These are phyloP conservation scores for Mucuna pruriens DNA, from an alignment of 306 rosid species.

Conservation along the genomic window DNA sequence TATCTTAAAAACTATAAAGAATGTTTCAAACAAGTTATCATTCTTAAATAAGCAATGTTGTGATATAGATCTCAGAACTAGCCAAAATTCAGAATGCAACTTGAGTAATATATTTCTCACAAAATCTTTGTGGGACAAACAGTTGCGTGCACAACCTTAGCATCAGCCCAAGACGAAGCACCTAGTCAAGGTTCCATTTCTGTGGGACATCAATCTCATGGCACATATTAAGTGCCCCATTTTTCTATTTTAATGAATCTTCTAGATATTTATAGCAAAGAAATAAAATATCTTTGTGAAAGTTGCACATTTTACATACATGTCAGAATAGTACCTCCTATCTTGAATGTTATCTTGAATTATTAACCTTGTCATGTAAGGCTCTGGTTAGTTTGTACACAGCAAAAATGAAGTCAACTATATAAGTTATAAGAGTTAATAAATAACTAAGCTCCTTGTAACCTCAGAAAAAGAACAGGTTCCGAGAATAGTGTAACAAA, in stretches of 20 bases:
- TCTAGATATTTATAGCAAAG: constrained; percentile 17
- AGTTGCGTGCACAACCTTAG: constrained; percentile 6
- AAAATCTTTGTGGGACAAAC: constrained; percentile 20
- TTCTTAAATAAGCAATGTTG: not conserved
- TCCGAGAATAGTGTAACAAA: not conserved
- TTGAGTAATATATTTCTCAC: not conserved
- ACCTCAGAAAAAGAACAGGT: not conserved
- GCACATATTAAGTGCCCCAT: not conserved
- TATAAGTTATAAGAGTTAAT: not conserved
- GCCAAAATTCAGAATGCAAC: constrained; percentile 5
- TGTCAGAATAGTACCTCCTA: constrained; percentile 8
- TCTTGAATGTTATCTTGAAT: constrained; percentile 40
- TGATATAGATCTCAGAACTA: not conserved
- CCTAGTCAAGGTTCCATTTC: constrained; percentile 41
- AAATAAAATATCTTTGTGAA: not conserved
- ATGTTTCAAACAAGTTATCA: not conserved
- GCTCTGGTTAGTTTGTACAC: not conserved
- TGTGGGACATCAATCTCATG: constrained; percentile 44
- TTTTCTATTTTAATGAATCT: constrained; percentile 27
- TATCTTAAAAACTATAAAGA: not conserved
- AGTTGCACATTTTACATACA: not conserved
- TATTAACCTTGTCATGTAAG: constrained; percentile 20
- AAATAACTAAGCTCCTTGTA: not conserved
- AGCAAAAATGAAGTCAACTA: constrained; percentile 14
- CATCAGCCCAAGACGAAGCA: constrained; percentile 39